Evolutionary conservation across 305 asterid species (phyloP).

Genomic region (Fraxinus dipetala): DNA sequence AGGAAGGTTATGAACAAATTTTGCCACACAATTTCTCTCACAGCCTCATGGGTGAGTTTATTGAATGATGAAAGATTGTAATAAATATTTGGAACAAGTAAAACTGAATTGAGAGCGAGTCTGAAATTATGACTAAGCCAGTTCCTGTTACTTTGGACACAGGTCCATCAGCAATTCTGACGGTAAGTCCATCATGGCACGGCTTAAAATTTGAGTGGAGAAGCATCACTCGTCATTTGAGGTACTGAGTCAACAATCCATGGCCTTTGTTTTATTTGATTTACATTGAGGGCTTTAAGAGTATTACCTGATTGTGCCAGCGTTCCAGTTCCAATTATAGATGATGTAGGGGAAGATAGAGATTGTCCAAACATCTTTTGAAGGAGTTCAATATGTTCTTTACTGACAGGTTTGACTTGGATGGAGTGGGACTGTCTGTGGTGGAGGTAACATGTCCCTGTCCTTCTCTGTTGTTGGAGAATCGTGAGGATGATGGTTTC

Average conservation of each 20-base stretch:
- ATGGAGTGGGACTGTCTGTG: neutral
- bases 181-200: neutral
- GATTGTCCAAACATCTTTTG: neutral
- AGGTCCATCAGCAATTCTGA: neutral
- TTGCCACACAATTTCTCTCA: neutral
- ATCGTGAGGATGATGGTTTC: neutral
- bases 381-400: neutral
- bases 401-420: neutral
- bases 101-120: neutral
- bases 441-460: too few relatives aligned
- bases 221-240: neutral
- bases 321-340: neutral
- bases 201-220: neutral
- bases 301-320: neutral
- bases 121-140: neutral
- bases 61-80: too few relatives aligned
- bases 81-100: neutral
- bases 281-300: neutral
- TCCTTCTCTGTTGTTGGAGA: neutral
- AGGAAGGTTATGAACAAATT: neutral
- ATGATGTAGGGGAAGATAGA: neutral
- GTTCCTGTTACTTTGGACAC: neutral
- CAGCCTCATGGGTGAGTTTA: neutral
- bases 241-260: neutral
- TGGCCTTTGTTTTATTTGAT: neutral